phyloP scores from a whole-genome alignment of 345 rosid genomes.

The Eucalyptus globulus region DNA sequence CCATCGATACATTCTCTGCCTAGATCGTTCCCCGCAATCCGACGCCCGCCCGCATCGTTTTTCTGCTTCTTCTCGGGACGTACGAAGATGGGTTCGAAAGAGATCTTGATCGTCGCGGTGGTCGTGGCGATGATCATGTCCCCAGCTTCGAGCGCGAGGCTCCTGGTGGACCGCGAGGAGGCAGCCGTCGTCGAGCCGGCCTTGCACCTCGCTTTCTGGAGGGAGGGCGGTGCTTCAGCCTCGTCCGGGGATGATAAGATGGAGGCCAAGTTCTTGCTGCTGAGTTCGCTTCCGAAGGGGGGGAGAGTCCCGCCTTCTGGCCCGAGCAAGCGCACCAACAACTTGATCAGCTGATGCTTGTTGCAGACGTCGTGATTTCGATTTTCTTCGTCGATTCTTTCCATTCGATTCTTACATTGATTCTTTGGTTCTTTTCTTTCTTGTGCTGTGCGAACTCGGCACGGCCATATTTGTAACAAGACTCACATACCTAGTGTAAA shows the following conservation, averaged over 20 bases:
- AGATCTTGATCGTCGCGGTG: background rate
- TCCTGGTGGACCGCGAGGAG: background rate
- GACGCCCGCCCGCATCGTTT: background rate
- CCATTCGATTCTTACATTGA: background rate
- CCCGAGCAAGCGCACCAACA: constrained; percentile 15
- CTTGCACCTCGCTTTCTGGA: background rate
- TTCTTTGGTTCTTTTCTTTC: background rate
- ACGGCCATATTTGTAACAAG: background rate
- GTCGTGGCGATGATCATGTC: background rate
- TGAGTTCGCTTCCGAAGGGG: constrained; percentile 15
- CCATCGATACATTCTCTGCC: background rate
- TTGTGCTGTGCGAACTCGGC: background rate
- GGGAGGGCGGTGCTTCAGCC: background rate
- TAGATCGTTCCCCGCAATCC: background rate
- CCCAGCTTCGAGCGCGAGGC: background rate
- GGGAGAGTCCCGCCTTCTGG: constrained; percentile 14
- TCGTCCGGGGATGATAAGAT: background rate
- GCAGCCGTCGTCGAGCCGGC: background rate
- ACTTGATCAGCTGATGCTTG: background rate
- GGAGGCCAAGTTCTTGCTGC: constrained; percentile 1
- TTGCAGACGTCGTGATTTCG: background rate
- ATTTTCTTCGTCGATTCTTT: background rate
- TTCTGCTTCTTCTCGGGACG: background rate
- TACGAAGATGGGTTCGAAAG: background rate
- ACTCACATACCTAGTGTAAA: background rate